phyloP scores from a whole-genome alignment of 2,329 filamentous ascomycete genomes.

The Paradendryphiella salina region DNA sequence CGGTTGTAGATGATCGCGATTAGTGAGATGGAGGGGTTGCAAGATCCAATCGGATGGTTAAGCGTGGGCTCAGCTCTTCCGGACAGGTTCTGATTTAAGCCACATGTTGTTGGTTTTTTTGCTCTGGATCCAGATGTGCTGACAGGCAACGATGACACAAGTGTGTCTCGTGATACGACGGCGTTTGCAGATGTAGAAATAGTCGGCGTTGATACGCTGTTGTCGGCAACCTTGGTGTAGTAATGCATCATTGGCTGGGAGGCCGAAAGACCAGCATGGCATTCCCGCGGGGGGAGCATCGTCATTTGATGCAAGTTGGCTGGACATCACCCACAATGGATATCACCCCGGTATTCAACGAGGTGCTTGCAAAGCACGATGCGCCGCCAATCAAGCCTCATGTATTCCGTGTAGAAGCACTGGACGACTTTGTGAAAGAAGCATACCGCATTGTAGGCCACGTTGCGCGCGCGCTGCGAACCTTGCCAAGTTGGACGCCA shows the following conservation, averaged over 20 bases:
- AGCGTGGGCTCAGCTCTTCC: not conserved
- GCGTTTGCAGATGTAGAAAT: not conserved
- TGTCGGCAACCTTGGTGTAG: not conserved
- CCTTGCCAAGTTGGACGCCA: conserved; percentile 21
- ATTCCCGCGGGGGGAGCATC: conserved; percentile 32
- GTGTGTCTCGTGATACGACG: not conserved
- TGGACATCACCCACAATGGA: conserved; percentile 50
- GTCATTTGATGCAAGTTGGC: conserved; percentile 26
- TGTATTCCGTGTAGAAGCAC: conserved; percentile 48
- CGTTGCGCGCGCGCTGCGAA: conserved; percentile 22
- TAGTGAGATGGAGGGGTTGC: not conserved
- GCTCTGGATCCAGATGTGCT: not conserved
- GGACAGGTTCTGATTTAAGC: not conserved
- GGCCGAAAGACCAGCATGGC: conserved; percentile 26
- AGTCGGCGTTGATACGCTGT: not conserved
- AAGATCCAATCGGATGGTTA: conserved; percentile 1
- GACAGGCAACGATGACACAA: not conserved
- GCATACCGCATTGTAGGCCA: conserved; percentile 82
- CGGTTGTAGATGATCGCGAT: not conserved
- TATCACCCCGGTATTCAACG: conserved; percentile 70
- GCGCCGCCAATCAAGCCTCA: conserved; percentile 55
- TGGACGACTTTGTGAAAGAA: conserved; percentile 90
- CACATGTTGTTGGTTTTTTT: not conserved
- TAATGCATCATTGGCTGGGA: conserved; percentile 24
- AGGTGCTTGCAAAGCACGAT: conserved; percentile 65